Base-by-base conservation (phyloP, 306 rosid species). In the Castanea mollissima region DNA sequence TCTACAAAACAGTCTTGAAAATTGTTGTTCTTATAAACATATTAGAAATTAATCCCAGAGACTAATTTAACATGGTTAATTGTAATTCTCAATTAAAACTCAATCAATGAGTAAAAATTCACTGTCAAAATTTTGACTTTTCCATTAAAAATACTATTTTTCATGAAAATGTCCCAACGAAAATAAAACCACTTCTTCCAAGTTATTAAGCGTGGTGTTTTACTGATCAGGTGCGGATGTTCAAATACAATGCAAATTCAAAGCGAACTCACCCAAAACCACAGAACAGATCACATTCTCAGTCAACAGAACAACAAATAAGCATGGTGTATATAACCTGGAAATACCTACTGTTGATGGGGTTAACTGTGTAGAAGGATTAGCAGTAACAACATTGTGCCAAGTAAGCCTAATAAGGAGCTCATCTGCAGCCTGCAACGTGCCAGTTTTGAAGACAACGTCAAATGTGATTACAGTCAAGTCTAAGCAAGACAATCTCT, bases 311-410 rank as follows among this genome's bases (percentile, higher is more conserved):
- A 90, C 89, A 25, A 88, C 94, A 23, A 79, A 88, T 58, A 81
- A 82, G 67, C 16, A 87, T 67, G 94, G 94, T 65, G 87, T 79
- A 11, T 92, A 88, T 81, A 83, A 83, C 65, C 74, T 92, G 58
- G 92, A 88, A 10, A 81, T 90, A 75, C 87, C 93, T 51, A 79
- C 94, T 7, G 88, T 92, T 38, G 91, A 90, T 71, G 94, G 91
- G 55, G 80, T 81, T 0, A 87, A 88, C 60, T 92, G 94, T 75
- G 49, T 82, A 58, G 85, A 85, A 68, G 90, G 88, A 56, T 54
- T 86, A 49, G 80, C 83, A 67, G 55, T 89, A 78, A 88, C 80
- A 80, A 83, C 95, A 44, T 75, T 84, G 74, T 91, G 95, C 78
- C 87, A 87, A 41, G 92, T 91, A 76, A 89, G 74, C 55, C 78